Evolutionary conservation across 106 monocot genomes (phyloP), one percentile per base, ranked within the genome.

Genomic region (Allium fistulosum): DNA sequence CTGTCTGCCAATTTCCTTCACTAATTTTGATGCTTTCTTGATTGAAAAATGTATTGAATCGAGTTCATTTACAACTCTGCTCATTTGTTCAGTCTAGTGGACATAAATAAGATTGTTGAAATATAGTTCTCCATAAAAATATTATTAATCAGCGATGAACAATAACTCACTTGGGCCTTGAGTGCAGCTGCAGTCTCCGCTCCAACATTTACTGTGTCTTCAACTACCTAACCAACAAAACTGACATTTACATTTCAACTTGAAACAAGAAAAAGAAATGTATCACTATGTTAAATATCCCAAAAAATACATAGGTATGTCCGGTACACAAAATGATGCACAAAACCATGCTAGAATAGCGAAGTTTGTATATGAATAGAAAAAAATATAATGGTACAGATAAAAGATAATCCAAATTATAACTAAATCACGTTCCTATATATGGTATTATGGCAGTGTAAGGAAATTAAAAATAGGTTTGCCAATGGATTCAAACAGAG

Each of bases 11-110:
- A 94, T 78, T 75, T 90, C 94, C 59, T 90, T 94, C 66, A 90
- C 94, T 66, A 94, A 57, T 70, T 94, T 50, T 8, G 94, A 85
- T 68, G 94, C 94, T 58, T 94, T 94, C 74, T 94, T 94, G 52
- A 94, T 94, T 45, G 90, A 94, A 69, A 94, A 90, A 73, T 94
- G 87, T 26, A 94, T 90, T 0, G 94, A 87, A 53, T 94, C 87
- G 22, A 94, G 75, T 69, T 94, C 94, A 85, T 94, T 94, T 9
- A 94, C 87, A 79, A 94, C 74, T 74, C 90, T 82, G 69, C 90
- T 94, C 94, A 94, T 94, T 94, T 94, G 94, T 60, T 94, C 90
- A 9, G 94, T 94, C 94, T 94, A 67, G 58, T 59, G 69, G 11
- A 55, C 48, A 70, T 13, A 70, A 46, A 46, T 8, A 10, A 8